Evolutionary conservation across 2,329 filamentous ascomycete genomes (phyloP), one percentile per base, ranked within the genome.

Genomic region (Neofusicoccum parvum): DNA sequence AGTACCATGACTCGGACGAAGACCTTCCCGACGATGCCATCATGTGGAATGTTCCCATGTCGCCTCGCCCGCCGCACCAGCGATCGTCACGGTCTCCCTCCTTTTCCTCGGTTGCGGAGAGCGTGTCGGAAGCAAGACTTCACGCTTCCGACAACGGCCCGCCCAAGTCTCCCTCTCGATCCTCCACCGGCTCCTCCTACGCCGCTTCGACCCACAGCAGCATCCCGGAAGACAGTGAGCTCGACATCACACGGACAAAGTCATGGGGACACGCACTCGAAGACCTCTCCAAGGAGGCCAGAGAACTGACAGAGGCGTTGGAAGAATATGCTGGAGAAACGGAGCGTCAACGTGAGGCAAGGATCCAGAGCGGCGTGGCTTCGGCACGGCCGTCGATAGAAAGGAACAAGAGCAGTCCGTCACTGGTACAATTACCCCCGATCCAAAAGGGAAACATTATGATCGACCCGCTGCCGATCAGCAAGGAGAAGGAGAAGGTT

Each of bases 401-500:
- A 20, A 87, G 85, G 68, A 80, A 82, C 7, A 83, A 88, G 45
- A 82, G 87, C 66, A 90, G 76, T 59, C 76, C 75, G n/a, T 68
- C 73, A 7, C 68, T 76, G 5, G 74, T 84, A 59, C 82, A 85
- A 65, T 76, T 88, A 1, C 90, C 90, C 0, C 89, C 90, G 0
- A 80, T 92, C 9, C 88, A 89, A 64, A 87, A 88, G 70, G 89
- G 87, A 48, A 91, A 93, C 71, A 89, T 92, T 69, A 92, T 94
- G 86, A 92, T 94, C 67, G 92, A 95, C 72, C 92, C 92, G 3
- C 81, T 95, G 41, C 92, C 92, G 15, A 88, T 94, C 34, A 94
- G 91, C 51, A 93, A 92, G 76, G 92, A 95, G 78, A 95, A 95
- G 75, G 91, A 94, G 72, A 91, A 91, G 3, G 91, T 94, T 1